These are phyloP conservation scores for Boletus eberwhitei DNA, from an alignment of 768 basidiomycete genomes.

Conservation along the genomic window DNA sequence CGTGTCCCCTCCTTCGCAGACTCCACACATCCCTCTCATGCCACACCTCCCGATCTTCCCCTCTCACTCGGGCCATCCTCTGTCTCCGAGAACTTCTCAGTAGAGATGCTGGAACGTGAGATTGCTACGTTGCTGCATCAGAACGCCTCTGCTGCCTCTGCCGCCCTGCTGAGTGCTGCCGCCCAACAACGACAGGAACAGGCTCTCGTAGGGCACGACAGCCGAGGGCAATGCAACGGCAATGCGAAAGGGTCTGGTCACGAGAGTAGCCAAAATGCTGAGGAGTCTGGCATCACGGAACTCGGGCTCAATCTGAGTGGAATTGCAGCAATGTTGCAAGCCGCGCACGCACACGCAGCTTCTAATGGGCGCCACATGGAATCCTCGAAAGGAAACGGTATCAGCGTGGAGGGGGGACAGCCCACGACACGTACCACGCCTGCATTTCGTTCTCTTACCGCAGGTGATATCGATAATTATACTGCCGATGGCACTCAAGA, in stretches of 20 bases:
- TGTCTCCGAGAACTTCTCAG: conserved; percentile 51
- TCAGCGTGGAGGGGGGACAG: conserved; percentile 45
- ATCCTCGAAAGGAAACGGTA: conserved; percentile 45
- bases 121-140: conserved; percentile 72
- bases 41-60: conserved; percentile 27
- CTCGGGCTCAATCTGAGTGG: conserved; percentile 58
- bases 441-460: conserved; percentile 75
- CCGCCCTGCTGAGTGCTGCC: conserved; percentile 60
- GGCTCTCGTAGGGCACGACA: conserved; percentile 36
- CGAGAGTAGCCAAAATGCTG: conserved; percentile 13
- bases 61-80: conserved; percentile 39
- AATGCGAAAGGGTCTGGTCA: conserved; percentile 12
- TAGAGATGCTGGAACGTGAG: conserved; percentile 76
- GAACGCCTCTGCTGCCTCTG: conserved; percentile 67
- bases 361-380: conserved; percentile 47
- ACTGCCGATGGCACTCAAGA: conserved; percentile 22
- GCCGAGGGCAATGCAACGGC: conserved; percentile 26
- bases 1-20: conserved; percentile 29
- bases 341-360: conserved; percentile 61
- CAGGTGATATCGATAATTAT: conserved; percentile 35
- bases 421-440: conserved; percentile 65
- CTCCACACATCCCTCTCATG: conserved; percentile 14
- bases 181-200: conserved; percentile 62
- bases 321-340: conserved; percentile 77
- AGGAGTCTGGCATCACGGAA: conserved; percentile 26